Evolutionary conservation across 352 stramenopile species (phyloP), one percentile per base, ranked within the genome.

Genomic region (Globisporangium lucens): DNA sequence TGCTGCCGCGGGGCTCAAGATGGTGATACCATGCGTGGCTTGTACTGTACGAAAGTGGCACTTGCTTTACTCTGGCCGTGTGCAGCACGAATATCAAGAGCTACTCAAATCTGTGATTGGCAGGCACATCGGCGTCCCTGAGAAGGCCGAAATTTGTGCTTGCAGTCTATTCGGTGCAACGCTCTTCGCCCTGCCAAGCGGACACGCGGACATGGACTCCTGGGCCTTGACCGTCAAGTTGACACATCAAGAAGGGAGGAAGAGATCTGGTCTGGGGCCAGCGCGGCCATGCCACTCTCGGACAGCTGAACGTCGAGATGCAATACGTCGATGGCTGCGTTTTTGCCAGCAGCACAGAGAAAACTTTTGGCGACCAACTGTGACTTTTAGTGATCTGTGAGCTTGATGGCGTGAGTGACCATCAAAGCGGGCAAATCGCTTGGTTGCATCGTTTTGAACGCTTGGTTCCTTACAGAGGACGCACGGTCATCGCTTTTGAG

Each of bases 171-270:
- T 46, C 30, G 9, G 55, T 46, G 30, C 55, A 60, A 60, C 56
- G 56, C 33, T 61, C 56, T 61, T 61, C 56, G 20, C 8, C 27
- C 56, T 22, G n/a, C n/a, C 47, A 55, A 55, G 47, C 47, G n/a
- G 20, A 29, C n/a, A 51, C 9, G 30, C 30, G 36, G 36, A 13
- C 10, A 43, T 43, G 36, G 15, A 10, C 36, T 41, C 35, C 35
- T 41, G 35, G 7, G 3, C 35, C 36, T 43, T 33, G 2, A 24
- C 24, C 24, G 8, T 24, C 24, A 38, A 13, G 9, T 10, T 17
- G 52, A 59, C 8, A 15, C 13, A 59, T 41, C 53, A 43, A 41
- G 24, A 27, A 17, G 20, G n/a, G 51, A 29, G 33, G 49, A 56
- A 24, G 10, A 35, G 15, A 46, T 29, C 56, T 61, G 30, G 56